Percentiles rank a stretch among this genome's conserved stretches.
phyloP scores from a whole-genome alignment of 208 protist species.

The Angomonas ambiguus region DNA sequence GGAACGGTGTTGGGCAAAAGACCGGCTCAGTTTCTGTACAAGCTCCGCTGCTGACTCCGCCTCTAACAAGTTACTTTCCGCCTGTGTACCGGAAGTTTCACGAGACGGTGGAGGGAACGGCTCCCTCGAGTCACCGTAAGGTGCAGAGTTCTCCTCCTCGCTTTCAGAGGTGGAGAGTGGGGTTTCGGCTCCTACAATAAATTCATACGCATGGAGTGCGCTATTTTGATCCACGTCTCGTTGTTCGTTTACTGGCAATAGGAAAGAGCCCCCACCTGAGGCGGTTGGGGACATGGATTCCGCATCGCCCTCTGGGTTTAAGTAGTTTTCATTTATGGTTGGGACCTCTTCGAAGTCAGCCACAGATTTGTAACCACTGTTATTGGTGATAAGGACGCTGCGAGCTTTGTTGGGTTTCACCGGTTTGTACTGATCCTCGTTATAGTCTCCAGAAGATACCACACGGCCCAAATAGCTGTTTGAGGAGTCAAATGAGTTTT shows the following conservation, averaged over 20 bases:
- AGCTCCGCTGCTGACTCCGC: neutral
- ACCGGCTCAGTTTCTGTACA: neutral
- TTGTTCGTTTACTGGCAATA: neutral
- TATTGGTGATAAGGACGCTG: slow-evolving; percentile 4
- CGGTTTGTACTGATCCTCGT: neutral
- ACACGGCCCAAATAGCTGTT: neutral
- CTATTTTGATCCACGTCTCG: neutral
- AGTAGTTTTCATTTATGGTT: neutral
- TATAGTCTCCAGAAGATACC: neutral
- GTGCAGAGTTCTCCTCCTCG: neutral
- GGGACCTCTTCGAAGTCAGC: neutral
- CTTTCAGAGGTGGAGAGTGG: neutral
- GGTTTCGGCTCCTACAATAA: neutral
- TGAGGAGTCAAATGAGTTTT: neutral
- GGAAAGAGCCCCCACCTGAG: neutral
- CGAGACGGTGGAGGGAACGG: neutral
- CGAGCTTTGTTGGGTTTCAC: neutral
- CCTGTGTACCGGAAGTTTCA: neutral
- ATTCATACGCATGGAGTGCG: neutral
- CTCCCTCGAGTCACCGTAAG: neutral
- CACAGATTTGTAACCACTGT: neutral
- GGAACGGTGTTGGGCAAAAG: neutral
- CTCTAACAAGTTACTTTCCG: neutral
- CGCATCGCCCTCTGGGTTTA: neutral
- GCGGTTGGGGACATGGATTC: too few species aligned